These are phyloP conservation scores for Pulchroboletus neoregius DNA, from an alignment of 1,284 basidiomycete species.

Conservation along the genomic window DNA sequence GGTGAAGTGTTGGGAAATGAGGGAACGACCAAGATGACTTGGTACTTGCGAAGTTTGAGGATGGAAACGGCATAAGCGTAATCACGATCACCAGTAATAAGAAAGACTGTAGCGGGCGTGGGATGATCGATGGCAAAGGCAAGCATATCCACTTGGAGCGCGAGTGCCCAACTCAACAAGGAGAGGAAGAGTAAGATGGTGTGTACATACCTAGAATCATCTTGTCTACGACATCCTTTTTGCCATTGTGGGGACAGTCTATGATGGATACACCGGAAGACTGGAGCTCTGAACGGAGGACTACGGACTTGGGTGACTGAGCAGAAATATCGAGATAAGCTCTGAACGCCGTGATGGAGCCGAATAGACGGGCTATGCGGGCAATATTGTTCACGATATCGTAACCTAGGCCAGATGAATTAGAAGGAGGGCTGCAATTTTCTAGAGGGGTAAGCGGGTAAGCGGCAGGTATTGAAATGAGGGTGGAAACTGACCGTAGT, in stretches of 20 bases:
- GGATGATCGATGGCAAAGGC: slow-evolving; percentile 45
- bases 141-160: slow-evolving; percentile 43
- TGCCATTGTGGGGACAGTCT: slow-evolving; percentile 56
- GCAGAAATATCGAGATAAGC: slow-evolving; percentile 48
- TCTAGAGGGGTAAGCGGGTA: slow-evolving; percentile 35
- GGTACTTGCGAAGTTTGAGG: slow-evolving; percentile 40
- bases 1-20: slow-evolving; percentile 36
- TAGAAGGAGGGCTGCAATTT: slow-evolving; percentile 49
- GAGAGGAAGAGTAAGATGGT: neutral
- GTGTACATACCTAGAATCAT: slow-evolving; percentile 36
- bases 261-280: slow-evolving; percentile 56
- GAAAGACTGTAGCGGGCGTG: slow-evolving; percentile 42
- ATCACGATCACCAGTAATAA: slow-evolving; percentile 47
- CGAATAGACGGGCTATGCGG: slow-evolving; percentile 41
- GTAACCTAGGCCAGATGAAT: slow-evolving; percentile 40
- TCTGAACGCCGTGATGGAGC: slow-evolving; percentile 45
- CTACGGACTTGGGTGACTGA: slow-evolving; percentile 28
- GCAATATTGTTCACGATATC: slow-evolving; percentile 42
- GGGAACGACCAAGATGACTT: slow-evolving; percentile 41
- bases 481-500: slow-evolving; percentile 44
- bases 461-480: neutral
- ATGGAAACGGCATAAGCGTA: slow-evolving; percentile 44
- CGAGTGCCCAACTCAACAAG: slow-evolving; percentile 11
- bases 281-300: slow-evolving; percentile 53
- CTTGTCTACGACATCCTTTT: slow-evolving; percentile 43